Evolutionary conservation across 2,329 filamentous ascomycete genomes (phyloP), one percentile per base, ranked within the genome.

Genomic region (Rugonectria rugulosa): DNA sequence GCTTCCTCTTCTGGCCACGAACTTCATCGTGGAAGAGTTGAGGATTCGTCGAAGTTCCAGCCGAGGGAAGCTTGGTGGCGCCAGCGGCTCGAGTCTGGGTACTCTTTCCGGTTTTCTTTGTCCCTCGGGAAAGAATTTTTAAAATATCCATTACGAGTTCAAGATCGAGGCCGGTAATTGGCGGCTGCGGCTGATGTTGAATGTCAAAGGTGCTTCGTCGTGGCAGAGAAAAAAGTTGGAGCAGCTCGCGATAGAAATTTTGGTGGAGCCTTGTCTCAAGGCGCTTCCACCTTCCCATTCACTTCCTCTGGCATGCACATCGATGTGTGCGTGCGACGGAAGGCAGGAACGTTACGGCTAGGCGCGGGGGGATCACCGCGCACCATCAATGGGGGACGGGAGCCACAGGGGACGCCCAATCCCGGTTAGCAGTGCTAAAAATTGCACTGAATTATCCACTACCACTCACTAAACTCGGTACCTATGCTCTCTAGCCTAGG

Each of bases 121-220:
- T 86, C 53, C 88, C 88, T 45, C 89, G 82, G 29, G 89, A 90
- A 56, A 92, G 77, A 26, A 92, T 77, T 67, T 87, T 91, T 68
- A 91, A 79, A 50, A 91, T 86, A 74, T 92, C 88, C 88, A 90
- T 54, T 26, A 41, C 24, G 46, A 53, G 17, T 5, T 12, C 19
- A 36, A 20, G 47, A 23, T 51, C 54, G 31, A 41, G 43, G 36
- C 36, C 37, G 41, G 49, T 56, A 40, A 32, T 32, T 45, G 46
- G 43, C 14, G 46, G 41, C n/a, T n/a, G 15, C 49, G 46, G 32
- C 12, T 38, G 56, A 46, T 31, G 34, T 24, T 23, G 50, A 47
- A 43, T 48, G 29, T 42, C 48, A 20, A n/a, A 37, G 21, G 26
- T 10, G 34, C 27, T 17, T 19, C n/a, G 40, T 11, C 56, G 21